These are phyloP conservation scores for Beverwykella pulmonaria DNA, from an alignment of 495 filamentous ascomycete species.

Conservation along the genomic window DNA sequence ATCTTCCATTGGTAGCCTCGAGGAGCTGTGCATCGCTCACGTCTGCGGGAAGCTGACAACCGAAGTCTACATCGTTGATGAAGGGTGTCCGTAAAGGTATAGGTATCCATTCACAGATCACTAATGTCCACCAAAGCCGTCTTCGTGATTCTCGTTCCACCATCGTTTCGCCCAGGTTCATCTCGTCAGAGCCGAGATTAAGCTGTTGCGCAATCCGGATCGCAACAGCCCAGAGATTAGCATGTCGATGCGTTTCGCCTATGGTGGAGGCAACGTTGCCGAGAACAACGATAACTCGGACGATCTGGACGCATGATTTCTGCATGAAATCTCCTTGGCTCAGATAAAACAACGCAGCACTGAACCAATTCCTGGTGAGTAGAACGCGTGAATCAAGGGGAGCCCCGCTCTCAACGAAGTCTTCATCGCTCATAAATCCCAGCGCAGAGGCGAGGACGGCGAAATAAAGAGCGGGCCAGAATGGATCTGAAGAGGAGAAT, in stretches of 20 bases:
- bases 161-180: neutral
- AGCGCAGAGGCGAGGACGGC: neutral
- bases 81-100: neutral
- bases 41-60: neutral
- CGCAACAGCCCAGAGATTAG: neutral
- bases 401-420: neutral
- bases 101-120: neutral
- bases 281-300: neutral
- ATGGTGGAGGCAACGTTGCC: neutral
- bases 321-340: neutral
- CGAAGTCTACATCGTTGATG: slow-evolving; percentile 3
- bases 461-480: neutral
- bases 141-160: neutral
- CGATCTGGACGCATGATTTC: neutral
- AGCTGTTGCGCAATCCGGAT: neutral
- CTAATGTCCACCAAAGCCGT: neutral
- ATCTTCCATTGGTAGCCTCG: neutral
- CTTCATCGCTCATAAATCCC: neutral
- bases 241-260: neutral
- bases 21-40: neutral
- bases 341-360: neutral
- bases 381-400: neutral
- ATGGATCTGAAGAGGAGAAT: neutral
- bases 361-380: neutral
- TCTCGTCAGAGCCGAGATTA: neutral